Conservation (phyloP, 768 basidiomycete genomes). For the Tylopilus sp. region DNA sequence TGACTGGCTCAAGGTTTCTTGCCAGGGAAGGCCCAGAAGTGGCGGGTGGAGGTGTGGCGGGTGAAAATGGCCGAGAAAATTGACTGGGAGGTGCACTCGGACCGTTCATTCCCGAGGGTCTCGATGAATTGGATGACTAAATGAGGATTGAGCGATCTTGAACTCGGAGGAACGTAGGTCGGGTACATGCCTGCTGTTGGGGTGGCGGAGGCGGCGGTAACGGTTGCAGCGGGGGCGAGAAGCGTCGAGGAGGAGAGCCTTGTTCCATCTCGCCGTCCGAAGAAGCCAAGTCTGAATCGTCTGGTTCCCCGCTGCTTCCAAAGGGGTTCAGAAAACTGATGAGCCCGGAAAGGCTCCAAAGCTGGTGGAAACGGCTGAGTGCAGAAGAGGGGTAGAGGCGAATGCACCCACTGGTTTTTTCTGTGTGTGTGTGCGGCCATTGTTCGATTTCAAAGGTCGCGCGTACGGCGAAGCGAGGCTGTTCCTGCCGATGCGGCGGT, state of each 20-base stretch:
- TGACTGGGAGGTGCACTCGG: slow-evolving; percentile 10
- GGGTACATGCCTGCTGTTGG: slow-evolving; percentile 27
- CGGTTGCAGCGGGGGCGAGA: slow-evolving; percentile 23
- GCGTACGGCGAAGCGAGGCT: slow-evolving; percentile 55
- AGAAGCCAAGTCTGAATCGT: slow-evolving; percentile 18
- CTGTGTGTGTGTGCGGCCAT: slow-evolving; percentile 15
- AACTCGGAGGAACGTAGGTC: slow-evolving; percentile 12
- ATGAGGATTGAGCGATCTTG: slow-evolving; percentile 23
- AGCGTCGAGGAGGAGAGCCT: slow-evolving; percentile 24
- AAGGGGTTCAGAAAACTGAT: slow-evolving; percentile 52
- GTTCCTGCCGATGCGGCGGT: slow-evolving; percentile 37
- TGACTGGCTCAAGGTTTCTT: slow-evolving; percentile 47
- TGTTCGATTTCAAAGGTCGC: slow-evolving; percentile 32
- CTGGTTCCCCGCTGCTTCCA: slow-evolving; percentile 22
- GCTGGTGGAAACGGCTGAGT: slow-evolving; percentile 25
- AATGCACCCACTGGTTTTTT: slow-evolving; percentile 47
- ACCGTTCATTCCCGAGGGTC: slow-evolving; percentile 15
- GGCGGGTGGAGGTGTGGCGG: slow-evolving; percentile 14
- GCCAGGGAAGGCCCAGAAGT: slow-evolving; percentile 29
- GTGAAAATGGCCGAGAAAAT: slow-evolving; percentile 20
- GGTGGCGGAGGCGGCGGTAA: slow-evolving; percentile 21
- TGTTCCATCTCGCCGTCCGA: slow-evolving; percentile 28
- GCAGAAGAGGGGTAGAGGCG: not conserved
- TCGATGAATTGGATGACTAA: slow-evolving; percentile 22
- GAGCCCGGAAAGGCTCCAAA: slow-evolving; percentile 52